These are phyloP conservation scores for Spirogloea muscicola DNA, from an alignment of 139 green algal genomes.

Conservation along the genomic window DNA sequence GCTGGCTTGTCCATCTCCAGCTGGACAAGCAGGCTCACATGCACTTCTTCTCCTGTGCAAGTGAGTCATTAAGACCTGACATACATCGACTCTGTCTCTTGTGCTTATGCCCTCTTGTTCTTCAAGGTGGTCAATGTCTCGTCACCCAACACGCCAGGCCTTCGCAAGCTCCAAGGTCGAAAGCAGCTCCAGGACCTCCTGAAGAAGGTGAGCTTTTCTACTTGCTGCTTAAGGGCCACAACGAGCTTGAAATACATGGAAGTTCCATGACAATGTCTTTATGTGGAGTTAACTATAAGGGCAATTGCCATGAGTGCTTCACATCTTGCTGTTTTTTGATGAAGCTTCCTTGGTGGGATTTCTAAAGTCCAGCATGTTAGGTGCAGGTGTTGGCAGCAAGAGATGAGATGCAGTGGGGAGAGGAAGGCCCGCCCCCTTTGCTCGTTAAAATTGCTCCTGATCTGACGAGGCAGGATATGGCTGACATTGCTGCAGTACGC, in stretches of 20 bases:
- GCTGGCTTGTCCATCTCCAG: too few species aligned
- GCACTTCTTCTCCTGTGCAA: too few species aligned
- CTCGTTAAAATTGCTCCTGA: slow-evolving; percentile 95
- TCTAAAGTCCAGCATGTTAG: too few species aligned
- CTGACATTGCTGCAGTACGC: slow-evolving; percentile 82
- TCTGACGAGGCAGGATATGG: slow-evolving; percentile 70
- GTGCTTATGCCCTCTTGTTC: background rate
- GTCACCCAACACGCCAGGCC: slow-evolving; percentile 93
- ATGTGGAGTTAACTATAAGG: background rate
- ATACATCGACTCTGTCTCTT: too few species aligned
- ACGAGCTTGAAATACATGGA: too few species aligned
- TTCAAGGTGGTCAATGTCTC: slow-evolving; percentile 84
- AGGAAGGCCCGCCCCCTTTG: slow-evolving; percentile 63
- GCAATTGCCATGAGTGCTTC: background rate
- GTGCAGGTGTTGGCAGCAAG: slow-evolving; percentile 57
- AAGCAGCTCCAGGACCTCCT: slow-evolving; percentile 74
- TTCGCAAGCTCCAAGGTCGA: slow-evolving; percentile 64
- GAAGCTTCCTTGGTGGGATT: background rate
- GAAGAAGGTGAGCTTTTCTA: slow-evolving; percentile 28
- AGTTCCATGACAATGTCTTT: background rate
- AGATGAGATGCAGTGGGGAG: slow-evolving; percentile 67
- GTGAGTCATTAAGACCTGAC: too few species aligned
- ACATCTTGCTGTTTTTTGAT: background rate
- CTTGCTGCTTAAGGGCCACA: background rate
- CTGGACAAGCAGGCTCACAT: background rate